Conservation (phyloP, 2,329 filamentous ascomycete species). For the Penicillium fuscoglaucum region DNA sequence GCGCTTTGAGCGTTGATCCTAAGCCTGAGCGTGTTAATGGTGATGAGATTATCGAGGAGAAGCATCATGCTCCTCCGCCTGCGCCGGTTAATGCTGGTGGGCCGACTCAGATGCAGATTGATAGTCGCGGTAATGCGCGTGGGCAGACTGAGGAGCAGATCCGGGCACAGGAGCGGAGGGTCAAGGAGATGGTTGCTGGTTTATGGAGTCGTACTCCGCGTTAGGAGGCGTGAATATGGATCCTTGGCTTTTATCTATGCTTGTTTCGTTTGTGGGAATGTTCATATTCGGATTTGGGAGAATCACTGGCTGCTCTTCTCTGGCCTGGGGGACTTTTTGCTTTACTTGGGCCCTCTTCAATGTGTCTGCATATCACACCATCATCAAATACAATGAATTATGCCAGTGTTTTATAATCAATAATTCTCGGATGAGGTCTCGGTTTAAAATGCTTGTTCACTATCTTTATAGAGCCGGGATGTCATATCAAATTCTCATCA, state of each 20-base stretch:
- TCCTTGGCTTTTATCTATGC: background rate
- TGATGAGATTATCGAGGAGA: constrained; percentile 43
- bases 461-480: background rate
- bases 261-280: background rate
- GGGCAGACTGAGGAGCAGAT: constrained; percentile 66
- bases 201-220: constrained; percentile 50
- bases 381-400: background rate
- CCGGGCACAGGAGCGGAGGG: constrained; percentile 58
- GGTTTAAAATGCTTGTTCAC: background rate
- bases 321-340: background rate
- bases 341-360: background rate
- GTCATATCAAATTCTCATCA: background rate
- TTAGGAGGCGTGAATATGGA: constrained; percentile 17
- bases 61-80: constrained; percentile 25
- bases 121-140: constrained; percentile 59
- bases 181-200: constrained; percentile 59
- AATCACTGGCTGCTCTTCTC: background rate
- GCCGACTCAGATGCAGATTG: constrained; percentile 52
- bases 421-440: background rate
- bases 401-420: background rate
- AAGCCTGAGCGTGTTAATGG: constrained; percentile 49
- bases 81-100: constrained; percentile 1
- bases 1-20: constrained; percentile 58
- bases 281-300: background rate
- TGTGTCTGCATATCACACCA: background rate